phyloP scores from a whole-genome alignment of 2,329 filamentous ascomycete genomes.

The Paramyrothecium roridum region DNA sequence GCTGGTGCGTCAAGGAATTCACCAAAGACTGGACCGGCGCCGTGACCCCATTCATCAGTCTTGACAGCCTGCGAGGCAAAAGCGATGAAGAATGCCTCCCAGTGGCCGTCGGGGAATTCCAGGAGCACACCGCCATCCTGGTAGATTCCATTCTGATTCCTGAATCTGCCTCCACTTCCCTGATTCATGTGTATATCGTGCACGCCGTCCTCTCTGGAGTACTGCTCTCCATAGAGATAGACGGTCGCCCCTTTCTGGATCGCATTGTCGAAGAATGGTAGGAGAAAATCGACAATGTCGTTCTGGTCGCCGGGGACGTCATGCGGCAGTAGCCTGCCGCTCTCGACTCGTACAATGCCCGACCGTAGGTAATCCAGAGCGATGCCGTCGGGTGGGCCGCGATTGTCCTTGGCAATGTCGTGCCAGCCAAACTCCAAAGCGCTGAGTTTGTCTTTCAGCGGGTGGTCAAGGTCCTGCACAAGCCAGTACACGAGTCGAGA shows the following conservation, averaged over 20 bases:
- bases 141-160: slow-evolving; percentile 1
- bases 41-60: slow-evolving; percentile 4
- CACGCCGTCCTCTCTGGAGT: slow-evolving; percentile 3
- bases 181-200: slow-evolving; percentile 10
- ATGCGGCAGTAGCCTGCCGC: slow-evolving; percentile 3
- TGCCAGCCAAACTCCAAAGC: slow-evolving; percentile 1
- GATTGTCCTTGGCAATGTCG: neutral
- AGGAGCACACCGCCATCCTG: slow-evolving; percentile 9
- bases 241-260: slow-evolving; percentile 4
- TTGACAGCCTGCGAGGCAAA: slow-evolving; percentile 9
- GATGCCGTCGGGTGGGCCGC: neutral
- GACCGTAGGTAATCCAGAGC: slow-evolving; percentile 4
- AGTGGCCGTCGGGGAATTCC: slow-evolving; percentile 7
- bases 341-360: neutral
- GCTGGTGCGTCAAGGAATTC: neutral
- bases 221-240: slow-evolving; percentile 7
- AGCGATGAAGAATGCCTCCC: slow-evolving; percentile 8
- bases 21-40: slow-evolving; percentile 3
- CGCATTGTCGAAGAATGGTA: slow-evolving; percentile 3
- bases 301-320: slow-evolving; percentile 3
- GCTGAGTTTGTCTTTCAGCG: neutral
- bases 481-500: slow-evolving; percentile 7
- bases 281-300: slow-evolving; percentile 8
- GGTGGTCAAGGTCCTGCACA: neutral
- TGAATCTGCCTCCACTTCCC: slow-evolving; percentile 1